Percentiles rank a stretch among this genome's conserved stretches.
Evolutionary conservation across 2,329 filamentous ascomycete species (phyloP).

Genomic region (Calcarisporium arbuscula): DNA sequence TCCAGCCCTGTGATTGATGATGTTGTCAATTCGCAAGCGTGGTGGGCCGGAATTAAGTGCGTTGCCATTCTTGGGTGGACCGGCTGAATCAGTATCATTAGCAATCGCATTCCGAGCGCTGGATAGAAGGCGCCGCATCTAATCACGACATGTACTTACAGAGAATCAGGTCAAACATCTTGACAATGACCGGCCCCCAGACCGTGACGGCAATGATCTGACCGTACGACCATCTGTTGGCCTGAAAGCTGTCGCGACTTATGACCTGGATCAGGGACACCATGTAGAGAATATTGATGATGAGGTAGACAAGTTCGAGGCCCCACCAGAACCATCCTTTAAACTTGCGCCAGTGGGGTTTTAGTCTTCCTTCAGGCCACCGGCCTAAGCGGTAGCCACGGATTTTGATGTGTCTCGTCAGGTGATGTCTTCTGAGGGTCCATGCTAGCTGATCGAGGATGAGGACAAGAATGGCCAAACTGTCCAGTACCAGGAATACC

Average conservation of each 20-base stretch:
- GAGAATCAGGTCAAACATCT: slow-evolving; percentile 30
- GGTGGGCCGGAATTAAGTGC: slow-evolving; percentile 29
- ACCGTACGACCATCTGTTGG: slow-evolving; percentile 29
- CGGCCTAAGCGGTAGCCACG: slow-evolving; percentile 25
- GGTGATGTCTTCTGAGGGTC: slow-evolving; percentile 28
- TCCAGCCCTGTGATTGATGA: slow-evolving; percentile 26
- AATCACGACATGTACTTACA: slow-evolving; percentile 27
- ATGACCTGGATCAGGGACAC: slow-evolving; percentile 29
- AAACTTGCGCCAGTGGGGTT: slow-evolving; percentile 19
- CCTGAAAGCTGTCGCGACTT: slow-evolving; percentile 26
- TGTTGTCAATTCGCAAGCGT: slow-evolving; percentile 31
- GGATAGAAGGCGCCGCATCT: background rate
- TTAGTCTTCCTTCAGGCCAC: slow-evolving; percentile 22
- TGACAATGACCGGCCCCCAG: slow-evolving; percentile 33
- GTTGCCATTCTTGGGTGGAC: slow-evolving; percentile 30
- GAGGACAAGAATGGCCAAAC: slow-evolving; percentile 27
- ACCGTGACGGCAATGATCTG: slow-evolving; percentile 34
- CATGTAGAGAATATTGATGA: slow-evolving; percentile 33
- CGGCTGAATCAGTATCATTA: slow-evolving; percentile 21
- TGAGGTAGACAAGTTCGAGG: slow-evolving; percentile 27
- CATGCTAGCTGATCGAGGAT: slow-evolving; percentile 28
- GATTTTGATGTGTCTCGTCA: slow-evolving; percentile 23
- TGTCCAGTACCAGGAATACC: slow-evolving; percentile 29
- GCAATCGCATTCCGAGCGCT: slow-evolving; percentile 2
- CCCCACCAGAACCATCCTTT: slow-evolving; percentile 27